Percentiles rank a stretch among this genome's conserved stretches.
Evolutionary conservation across 805 yeast species (phyloP).

Genomic region (Scheffersomyces ergatensis): DNA sequence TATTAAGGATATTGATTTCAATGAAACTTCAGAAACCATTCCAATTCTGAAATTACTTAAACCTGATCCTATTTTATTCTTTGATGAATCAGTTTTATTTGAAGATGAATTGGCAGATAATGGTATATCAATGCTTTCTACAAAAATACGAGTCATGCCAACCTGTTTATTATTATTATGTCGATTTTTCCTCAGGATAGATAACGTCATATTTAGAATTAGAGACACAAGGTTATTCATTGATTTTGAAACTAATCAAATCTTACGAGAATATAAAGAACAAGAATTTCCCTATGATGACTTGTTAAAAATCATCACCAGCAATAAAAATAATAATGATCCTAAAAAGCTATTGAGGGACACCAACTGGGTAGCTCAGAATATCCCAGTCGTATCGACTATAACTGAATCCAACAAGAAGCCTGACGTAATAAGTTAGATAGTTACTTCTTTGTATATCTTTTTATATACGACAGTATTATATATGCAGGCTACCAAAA

Average conservation of each 20-base stretch:
- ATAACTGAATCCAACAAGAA: conserved; percentile 13
- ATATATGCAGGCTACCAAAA: no score
- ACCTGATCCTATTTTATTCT: conserved; percentile 85
- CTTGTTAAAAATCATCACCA: conserved; percentile 21
- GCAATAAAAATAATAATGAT: conserved; percentile 21
- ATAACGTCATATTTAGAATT: conserved; percentile 80
- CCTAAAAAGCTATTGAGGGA: conserved; percentile 63
- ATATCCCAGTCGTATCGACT: conserved; percentile 43
- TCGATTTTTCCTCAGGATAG: conserved; percentile 84
- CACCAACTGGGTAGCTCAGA: conserved; percentile 65
- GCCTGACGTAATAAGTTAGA: neutral
- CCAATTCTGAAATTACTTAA: conserved; percentile 69
- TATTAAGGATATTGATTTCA: conserved; percentile 17
- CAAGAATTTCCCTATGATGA: conserved; percentile 42
- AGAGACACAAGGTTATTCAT: conserved; percentile 83
- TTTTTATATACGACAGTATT: no score
- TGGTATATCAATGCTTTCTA: conserved; percentile 77
- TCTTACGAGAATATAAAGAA: conserved; percentile 75
- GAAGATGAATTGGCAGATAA: conserved; percentile 98
- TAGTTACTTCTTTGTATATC: no score
- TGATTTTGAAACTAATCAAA: conserved; percentile 62
- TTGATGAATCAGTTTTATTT: conserved; percentile 81
- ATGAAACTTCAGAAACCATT: conserved; percentile 31
- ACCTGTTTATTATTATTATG: conserved; percentile 69
- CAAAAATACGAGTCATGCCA: conserved; percentile 87